phyloP scores from a whole-genome alignment of 805 yeast genomes.

The Hanseniaspora jakobsenii region DNA sequence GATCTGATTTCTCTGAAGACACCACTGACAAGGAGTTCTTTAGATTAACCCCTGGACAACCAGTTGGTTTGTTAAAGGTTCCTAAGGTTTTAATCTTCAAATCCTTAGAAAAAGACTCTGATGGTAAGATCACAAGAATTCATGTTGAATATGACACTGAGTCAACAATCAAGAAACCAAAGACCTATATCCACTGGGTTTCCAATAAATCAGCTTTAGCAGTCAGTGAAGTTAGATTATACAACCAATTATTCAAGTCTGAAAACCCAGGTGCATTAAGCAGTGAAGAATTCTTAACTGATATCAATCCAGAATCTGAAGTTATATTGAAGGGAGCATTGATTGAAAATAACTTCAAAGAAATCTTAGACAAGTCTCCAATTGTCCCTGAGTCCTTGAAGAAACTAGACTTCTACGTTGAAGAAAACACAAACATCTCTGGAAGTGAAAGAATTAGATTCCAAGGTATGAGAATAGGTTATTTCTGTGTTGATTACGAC shows the following conservation, averaged over 20 bases:
- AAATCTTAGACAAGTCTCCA: constrained; percentile 60
- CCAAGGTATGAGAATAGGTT: constrained; percentile 96
- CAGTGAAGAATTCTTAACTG: constrained; percentile 80
- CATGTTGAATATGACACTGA: constrained; percentile 72
- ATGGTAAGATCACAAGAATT: constrained; percentile 56
- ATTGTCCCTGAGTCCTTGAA: constrained; percentile 51
- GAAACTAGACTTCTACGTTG: constrained; percentile 52
- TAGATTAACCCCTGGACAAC: constrained; percentile 85
- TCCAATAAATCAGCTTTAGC: constrained; percentile 56
- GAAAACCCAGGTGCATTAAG: constrained; percentile 74
- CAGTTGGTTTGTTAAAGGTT: constrained; percentile 88
- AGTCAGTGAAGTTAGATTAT: constrained; percentile 68
- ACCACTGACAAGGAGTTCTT: constrained; percentile 58
- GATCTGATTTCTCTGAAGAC: constrained; percentile 70
- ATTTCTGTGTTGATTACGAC: constrained; percentile 83
- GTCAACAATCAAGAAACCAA: constrained; percentile 58
- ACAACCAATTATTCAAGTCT: constrained; percentile 75
- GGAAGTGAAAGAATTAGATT: constrained; percentile 74
- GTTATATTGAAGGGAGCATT: constrained; percentile 51
- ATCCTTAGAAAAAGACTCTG: constrained; percentile 38
- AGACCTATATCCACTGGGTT: constrained; percentile 95
- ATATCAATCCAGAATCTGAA: constrained; percentile 72
- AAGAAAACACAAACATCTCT: constrained; percentile 45
- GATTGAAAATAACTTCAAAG: constrained; percentile 65
- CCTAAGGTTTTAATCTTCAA: constrained; percentile 70